Evolutionary conservation across 306 rosid species (phyloP).

Genomic region (Cotoneaster glaucophyllus): DNA sequence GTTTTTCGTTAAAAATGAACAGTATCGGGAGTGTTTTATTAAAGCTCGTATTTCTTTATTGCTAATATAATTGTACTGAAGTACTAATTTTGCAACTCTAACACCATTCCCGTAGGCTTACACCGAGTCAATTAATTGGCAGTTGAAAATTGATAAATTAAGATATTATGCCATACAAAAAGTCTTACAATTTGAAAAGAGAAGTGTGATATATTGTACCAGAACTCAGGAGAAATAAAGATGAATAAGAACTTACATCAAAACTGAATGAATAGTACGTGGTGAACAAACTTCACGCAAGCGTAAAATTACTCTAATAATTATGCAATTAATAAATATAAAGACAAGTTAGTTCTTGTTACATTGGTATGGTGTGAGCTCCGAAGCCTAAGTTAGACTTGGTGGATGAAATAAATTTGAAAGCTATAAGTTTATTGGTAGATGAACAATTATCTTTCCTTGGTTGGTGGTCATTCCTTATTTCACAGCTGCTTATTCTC

Average conservation of each 20-base stretch:
- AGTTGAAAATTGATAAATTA: neutral
- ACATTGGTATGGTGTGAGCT: too few species aligned
- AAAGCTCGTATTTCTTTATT: too few species aligned
- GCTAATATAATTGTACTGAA: neutral
- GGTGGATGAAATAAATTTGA: too few species aligned
- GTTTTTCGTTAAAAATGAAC: too few species aligned
- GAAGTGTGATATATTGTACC: neutral
- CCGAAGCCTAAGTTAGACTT: too few species aligned
- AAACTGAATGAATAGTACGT: neutral
- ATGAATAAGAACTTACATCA: neutral
- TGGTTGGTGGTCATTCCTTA: too few species aligned
- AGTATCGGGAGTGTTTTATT: rapidly evolving
- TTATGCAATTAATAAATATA: neutral
- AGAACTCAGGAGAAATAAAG: neutral
- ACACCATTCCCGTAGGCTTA: neutral
- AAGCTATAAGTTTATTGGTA: too few species aligned
- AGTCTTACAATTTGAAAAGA: neutral
- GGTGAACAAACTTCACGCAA: too few species aligned
- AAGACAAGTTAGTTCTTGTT: neutral
- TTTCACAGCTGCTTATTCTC: too few species aligned
- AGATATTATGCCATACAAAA: neutral
- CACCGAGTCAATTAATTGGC: neutral
- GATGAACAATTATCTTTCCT: too few species aligned
- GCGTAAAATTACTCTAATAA: too few species aligned
- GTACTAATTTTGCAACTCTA: neutral